Base-by-base conservation (phyloP, 352 stramenopile species). In the Peronospora farinosa region DNA sequence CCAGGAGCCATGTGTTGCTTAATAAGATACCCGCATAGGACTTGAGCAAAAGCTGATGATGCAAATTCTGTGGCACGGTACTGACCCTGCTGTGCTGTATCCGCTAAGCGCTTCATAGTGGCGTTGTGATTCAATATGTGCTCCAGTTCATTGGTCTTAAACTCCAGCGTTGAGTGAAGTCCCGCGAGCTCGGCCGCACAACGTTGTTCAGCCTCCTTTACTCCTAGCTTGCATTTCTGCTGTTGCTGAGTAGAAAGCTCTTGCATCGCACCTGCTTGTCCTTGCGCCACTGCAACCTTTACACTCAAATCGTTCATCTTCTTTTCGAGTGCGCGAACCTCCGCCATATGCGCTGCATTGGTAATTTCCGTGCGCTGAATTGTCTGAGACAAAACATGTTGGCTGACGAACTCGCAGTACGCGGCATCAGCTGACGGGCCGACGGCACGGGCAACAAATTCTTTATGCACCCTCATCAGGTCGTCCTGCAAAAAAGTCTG, bases 61-160 rank as follows among this genome's bases (percentile, higher is more conserved):
- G 79, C 77, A 45, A 90, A 86, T 53, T 93, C 83, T n/a, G 82
- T 89, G 13, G 80, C 81, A 15, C 83, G 80, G 56, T 89, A 90
- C 36, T 93, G 82, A 11, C 83, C 78, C 40, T 92, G 76, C 63
- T 92, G 83, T 37, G 83, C 83, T 38, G 81, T 90, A 51, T 93
- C 83, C 1, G 81, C 83, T 3, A 93, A 67, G 0, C 78, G 75
- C 61, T 89, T 89, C 63, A 93, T 69, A n/a, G 83, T 93, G 21
- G 80, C 79, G 28, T 93, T 93, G 61, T 93, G 80, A 57, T 87
- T 89, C 39, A 92, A 50, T 52, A 93, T 83, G 67, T 93, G 78
- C 52, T 93, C 83, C 13, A 93, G 60, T 57, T 93, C 81, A 53
- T 90, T 86, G 12, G 79, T 92, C 63, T 93, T 92, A 57, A 88